Base-by-base conservation (phyloP, 1,284 basidiomycete species). In the Cerioporus squamosus region DNA sequence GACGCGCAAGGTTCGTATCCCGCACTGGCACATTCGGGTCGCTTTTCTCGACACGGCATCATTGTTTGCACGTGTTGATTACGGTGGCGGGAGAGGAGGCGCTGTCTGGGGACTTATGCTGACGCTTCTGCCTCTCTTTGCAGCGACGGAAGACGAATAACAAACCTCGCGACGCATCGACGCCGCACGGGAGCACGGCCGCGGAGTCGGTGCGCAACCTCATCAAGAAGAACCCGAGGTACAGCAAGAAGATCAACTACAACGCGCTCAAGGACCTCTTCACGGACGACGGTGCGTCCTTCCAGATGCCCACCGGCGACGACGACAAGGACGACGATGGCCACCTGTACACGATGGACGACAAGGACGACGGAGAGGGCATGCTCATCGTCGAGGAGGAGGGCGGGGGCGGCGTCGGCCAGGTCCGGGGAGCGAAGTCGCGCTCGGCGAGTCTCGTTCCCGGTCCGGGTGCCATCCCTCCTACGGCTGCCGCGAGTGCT, bases 181-280 rank as follows among this genome's bases (percentile, higher is more conserved):
- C 84, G 5, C 84, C 91, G 0, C 83, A 85, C 45, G 91, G 88
- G 17, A 85, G 78, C 45, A 92, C 91, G 2, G 84, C 90, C 1
- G 91, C 90, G 2, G 93, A 95, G 66, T 87, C 92, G 3, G 91
- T 94, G 33, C 84, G 82, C 23, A 90, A 88, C 57, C 79, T 95
- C 38, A 78, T 95, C 66, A 90, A 90, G 78, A 91, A 92, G 74
- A 92, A 88, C 63, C 80, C 86, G 23, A 92, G 87, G 71, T 93
- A 94, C 73, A 93, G 90, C 75, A 92, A 92, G 68, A 85, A 93
- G 51, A 95, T 95, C 73, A 95, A 95, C 70, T 95, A 95, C 70
- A 88, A 91, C 65, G 93, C 91, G 0, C 82, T 95, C 52, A 88
- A 90, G 65, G 83, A 85, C 57, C 80, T 94, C 6, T 93, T 94